Conservation (phyloP, 805 yeast species). For the Ogataea ramenticola region DNA sequence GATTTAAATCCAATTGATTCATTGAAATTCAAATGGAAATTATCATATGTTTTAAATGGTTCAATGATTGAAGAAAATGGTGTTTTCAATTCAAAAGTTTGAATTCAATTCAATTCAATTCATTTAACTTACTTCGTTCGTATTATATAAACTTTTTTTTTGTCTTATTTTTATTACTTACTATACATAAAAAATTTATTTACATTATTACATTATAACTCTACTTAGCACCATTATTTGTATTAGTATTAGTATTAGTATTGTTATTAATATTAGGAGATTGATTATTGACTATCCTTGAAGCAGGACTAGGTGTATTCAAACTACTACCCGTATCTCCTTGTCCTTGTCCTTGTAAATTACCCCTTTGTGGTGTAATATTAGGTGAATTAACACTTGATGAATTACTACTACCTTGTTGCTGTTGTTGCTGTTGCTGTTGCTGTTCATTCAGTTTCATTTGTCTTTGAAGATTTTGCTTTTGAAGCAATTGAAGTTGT, state of each 20-base stretch:
- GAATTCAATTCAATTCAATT: too few species aligned
- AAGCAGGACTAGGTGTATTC: too few species aligned
- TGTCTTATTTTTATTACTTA: not conserved
- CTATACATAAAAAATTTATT: not conserved
- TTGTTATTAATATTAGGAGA: too few species aligned
- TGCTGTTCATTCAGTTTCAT: slow-evolving; percentile 8
- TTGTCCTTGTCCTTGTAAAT: too few species aligned
- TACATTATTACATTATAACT: not conserved
- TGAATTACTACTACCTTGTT: too few species aligned
- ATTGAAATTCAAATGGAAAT: slow-evolving; percentile 71
- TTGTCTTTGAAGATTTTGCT: slow-evolving; percentile 19
- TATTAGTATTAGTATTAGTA: too few species aligned
- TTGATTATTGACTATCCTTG: too few species aligned
- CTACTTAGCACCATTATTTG: too few species aligned
- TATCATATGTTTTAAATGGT: slow-evolving; percentile 46
- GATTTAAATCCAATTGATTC: slow-evolving; percentile 6
- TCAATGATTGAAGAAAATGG: slow-evolving; percentile 49
- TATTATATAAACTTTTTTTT: not conserved
- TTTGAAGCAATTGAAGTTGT: slow-evolving; percentile 28
- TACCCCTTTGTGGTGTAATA: too few species aligned
- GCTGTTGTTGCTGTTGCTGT: not conserved
- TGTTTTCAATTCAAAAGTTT: slow-evolving; percentile 25
- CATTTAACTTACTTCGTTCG: too few species aligned
- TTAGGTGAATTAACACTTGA: not conserved
- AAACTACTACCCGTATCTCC: too few species aligned